These are phyloP conservation scores for Entomortierella beljakovae DNA, from an alignment of 192 early-diverging fungal genomes.

Conservation along the genomic window DNA sequence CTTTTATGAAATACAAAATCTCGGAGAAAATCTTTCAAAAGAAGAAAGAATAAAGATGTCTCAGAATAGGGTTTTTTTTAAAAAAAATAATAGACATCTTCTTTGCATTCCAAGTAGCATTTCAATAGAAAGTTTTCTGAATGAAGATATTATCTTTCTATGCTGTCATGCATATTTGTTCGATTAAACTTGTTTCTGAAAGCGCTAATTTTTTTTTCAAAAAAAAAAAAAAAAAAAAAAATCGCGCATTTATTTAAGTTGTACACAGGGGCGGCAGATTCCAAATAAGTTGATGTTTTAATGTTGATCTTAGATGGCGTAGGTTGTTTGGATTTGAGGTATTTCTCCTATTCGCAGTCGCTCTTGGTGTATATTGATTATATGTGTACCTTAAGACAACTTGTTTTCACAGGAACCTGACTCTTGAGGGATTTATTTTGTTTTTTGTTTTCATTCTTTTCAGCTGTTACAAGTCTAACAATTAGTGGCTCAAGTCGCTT, in stretches of 20 bases:
- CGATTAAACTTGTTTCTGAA: not conserved
- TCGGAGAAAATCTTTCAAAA: too few relatives aligned
- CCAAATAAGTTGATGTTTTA: too few relatives aligned
- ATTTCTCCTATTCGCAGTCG: constrained; percentile 22
- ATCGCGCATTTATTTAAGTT: not conserved
- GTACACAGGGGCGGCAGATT: not conserved
- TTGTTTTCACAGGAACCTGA: not conserved
- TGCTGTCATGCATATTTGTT: not conserved
- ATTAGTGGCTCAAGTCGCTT: too few relatives aligned
- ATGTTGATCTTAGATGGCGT: too few relatives aligned
- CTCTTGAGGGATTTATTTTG: not conserved
- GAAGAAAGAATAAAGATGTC: too few relatives aligned
- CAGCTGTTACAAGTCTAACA: too few relatives aligned
- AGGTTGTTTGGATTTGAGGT: constrained; percentile 1
- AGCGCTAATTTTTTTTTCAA: not conserved
- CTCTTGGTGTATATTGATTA: not conserved
- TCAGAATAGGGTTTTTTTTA: too few relatives aligned
- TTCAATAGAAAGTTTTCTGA: too few relatives aligned
- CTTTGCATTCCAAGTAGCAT: too few relatives aligned
- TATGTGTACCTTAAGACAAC: not conserved
- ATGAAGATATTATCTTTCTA: not conserved
- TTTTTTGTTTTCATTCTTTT: not conserved
- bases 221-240: constrained; percentile 5
- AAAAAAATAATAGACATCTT: too few relatives aligned
- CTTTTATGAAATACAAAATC: too few relatives aligned